Base-by-base conservation (phyloP, 768 basidiomycete genomes). In the Cytidiella melzeri region DNA sequence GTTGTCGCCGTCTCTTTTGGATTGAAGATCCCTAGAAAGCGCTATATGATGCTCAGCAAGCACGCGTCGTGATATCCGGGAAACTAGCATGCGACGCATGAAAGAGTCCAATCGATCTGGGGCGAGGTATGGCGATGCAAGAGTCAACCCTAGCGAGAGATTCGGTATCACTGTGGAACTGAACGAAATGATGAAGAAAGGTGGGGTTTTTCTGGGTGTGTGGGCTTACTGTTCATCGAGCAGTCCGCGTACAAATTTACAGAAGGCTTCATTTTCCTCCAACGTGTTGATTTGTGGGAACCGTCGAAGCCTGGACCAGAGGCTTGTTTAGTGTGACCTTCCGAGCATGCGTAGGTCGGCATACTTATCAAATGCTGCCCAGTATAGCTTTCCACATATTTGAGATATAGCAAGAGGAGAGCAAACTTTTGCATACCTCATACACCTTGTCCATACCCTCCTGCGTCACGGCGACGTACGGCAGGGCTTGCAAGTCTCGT, bases 71-170 rank as follows among this genome's bases (percentile, higher is more conserved):
- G 91, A 92, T 63, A 93, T 92, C 46, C 92, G 78, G 2, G 92
- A 93, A 43, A 91, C 78, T 9, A 95, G 76, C 92, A 95, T 95
- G 20, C 91, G 81, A 20, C 83, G 79, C 85, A 92, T 90, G 64
- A 92, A 91, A 2, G 87, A 75, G 63, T 93, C 91, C 11, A 94
- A 73, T 36, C 78, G 74, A 51, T 92, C 89, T 0, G 92, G 84
- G 0, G 79, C 72, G 6, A 94, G 76, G 61, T 84, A 80, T 1
- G 81, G 84, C 13, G 91, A 92, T 0, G 89, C 81, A n/a, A 92
- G 73, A 20, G 91, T 90, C 26, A 93, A 70, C 4, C 92, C 90
- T 4, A 93, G 79, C 13, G 84, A 83, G 7, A 90, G 73, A 60
- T 73, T 84, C n/a, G 87, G 89, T 51, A 92, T 92, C 11, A 87